These are phyloP conservation scores for Pleoardoris graminearum DNA, from an alignment of 2,329 filamentous ascomycete genomes.

Conservation along the genomic window DNA sequence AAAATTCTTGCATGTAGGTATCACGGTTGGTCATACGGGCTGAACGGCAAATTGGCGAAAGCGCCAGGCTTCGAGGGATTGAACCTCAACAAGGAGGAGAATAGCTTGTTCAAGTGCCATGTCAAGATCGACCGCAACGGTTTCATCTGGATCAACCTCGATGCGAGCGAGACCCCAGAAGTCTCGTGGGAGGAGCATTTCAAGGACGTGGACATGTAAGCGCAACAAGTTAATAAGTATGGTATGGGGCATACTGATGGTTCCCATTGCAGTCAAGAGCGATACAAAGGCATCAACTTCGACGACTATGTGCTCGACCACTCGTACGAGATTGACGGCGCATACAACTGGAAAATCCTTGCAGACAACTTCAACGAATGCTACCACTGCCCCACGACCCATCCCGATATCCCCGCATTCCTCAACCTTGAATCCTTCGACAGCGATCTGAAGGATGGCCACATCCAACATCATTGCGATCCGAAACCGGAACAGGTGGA, in stretches of 20 bases:
- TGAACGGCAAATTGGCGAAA: conserved; percentile 48
- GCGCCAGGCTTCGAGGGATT: conserved; percentile 45
- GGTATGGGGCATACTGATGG: too few relatives aligned
- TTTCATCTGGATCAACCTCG: conserved; percentile 41
- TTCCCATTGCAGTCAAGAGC: conserved; percentile 26
- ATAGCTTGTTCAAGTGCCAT: conserved; percentile 37
- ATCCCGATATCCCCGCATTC: conserved; percentile 60
- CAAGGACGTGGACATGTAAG: conserved; percentile 21
- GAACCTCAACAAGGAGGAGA: conserved; percentile 30
- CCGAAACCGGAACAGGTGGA: conserved; percentile 24
- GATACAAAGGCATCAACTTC: conserved; percentile 24
- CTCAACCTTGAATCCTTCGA: conserved; percentile 59
- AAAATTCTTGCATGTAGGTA: conserved; percentile 48
- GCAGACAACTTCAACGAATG: conserved; percentile 67
- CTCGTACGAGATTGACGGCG: conserved; percentile 27
- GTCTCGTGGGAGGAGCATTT: conserved; percentile 27
- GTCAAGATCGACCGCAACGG: conserved; percentile 31
- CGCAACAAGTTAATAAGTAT: neutral
- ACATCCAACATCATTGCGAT: conserved; percentile 31
- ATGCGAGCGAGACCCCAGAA: conserved; percentile 22
- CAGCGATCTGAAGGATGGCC: conserved; percentile 25
- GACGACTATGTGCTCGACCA: conserved; percentile 28
- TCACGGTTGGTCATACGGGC: conserved; percentile 51
- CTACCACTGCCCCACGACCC: conserved; percentile 63
- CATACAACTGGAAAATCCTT: conserved; percentile 35